These are phyloP conservation scores for Phycomyces blakesleeanus DNA, from an alignment of 192 early-diverging fungal genomes.

Conservation along the genomic window DNA sequence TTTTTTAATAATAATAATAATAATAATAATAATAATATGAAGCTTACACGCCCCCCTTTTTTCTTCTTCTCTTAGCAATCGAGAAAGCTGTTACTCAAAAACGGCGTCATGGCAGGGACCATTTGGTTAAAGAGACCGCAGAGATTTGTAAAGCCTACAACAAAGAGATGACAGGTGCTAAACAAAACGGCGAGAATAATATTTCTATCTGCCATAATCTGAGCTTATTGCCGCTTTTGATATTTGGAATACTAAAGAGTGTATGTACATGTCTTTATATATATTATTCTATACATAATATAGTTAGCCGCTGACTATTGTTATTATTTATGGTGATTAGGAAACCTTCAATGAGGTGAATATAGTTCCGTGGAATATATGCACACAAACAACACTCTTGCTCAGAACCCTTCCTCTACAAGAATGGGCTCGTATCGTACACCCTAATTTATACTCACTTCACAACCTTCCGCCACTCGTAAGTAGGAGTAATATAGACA, in stretches of 20 bases:
- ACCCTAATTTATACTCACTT: slow-evolving; percentile 69
- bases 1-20: too few species aligned
- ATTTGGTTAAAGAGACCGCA: slow-evolving; percentile 56
- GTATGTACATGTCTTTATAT: slow-evolving; percentile 34
- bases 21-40: too few species aligned
- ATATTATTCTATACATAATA: not conserved
- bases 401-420: slow-evolving; percentile 65
- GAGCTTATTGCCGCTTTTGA: slow-evolving; percentile 70
- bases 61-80: slow-evolving; percentile 43
- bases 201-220: slow-evolving; percentile 67
- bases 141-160: slow-evolving; percentile 77
- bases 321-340: slow-evolving; percentile 9
- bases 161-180: slow-evolving; percentile 54
- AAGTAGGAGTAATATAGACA: slow-evolving; percentile 28
- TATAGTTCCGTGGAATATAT: slow-evolving; percentile 55
- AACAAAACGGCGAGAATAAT: slow-evolving; percentile 53
- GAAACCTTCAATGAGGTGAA: slow-evolving; percentile 14
- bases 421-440: slow-evolving; percentile 45
- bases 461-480: slow-evolving; percentile 58
- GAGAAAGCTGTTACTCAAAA: slow-evolving; percentile 67
- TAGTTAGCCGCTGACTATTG: not conserved
- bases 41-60: not conserved
- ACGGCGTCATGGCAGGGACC: slow-evolving; percentile 76
- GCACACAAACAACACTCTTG: slow-evolving; percentile 56
- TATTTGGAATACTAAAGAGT: slow-evolving; percentile 69